phyloP scores from a whole-genome alignment of 352 stramenopile species.

The Phytopythium ostracodes region DNA sequence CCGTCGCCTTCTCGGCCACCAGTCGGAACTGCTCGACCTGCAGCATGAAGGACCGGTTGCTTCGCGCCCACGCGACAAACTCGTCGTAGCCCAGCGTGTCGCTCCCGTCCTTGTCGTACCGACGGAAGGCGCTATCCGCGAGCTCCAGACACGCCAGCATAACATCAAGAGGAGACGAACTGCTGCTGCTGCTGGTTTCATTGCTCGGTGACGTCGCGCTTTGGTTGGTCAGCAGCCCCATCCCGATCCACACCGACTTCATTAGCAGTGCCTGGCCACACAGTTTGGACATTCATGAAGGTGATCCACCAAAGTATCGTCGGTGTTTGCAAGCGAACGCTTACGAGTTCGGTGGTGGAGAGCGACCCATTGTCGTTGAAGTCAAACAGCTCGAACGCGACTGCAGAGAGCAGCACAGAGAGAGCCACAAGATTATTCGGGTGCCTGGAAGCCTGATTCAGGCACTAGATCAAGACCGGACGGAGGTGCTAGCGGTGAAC shows the following conservation, averaged over 20 bases:
- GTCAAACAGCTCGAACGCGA: conserved; percentile 73
- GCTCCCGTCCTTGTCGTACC: conserved; percentile 38
- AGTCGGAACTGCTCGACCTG: conserved; percentile 76
- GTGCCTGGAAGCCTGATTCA: not conserved
- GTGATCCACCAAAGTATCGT: not conserved
- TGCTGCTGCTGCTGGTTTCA: not conserved
- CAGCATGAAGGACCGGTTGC: conserved; percentile 83
- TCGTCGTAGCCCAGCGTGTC: conserved; percentile 63
- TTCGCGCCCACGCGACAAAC: conserved; percentile 81
- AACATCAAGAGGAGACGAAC: conserved; percentile 18
- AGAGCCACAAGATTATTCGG: too few relatives aligned
- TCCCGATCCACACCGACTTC: conserved; percentile 74
- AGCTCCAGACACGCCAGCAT: conserved; percentile 49
- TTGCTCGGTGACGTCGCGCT: not conserved
- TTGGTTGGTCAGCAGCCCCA: conserved; percentile 56
- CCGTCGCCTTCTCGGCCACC: conserved; percentile 63
- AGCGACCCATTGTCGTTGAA: conserved; percentile 78
- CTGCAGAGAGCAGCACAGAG: too few relatives aligned
- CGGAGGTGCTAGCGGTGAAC: conserved; percentile 4
- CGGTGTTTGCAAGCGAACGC: not conserved
- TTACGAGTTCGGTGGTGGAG: conserved; percentile 63
- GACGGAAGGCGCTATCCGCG: conserved; percentile 51
- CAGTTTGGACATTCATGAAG: not conserved
- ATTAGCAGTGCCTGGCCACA: conserved; percentile 58
- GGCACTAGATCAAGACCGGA: not conserved